phyloP scores from a whole-genome alignment of 345 rosid genomes.

The Populus davidiana region DNA sequence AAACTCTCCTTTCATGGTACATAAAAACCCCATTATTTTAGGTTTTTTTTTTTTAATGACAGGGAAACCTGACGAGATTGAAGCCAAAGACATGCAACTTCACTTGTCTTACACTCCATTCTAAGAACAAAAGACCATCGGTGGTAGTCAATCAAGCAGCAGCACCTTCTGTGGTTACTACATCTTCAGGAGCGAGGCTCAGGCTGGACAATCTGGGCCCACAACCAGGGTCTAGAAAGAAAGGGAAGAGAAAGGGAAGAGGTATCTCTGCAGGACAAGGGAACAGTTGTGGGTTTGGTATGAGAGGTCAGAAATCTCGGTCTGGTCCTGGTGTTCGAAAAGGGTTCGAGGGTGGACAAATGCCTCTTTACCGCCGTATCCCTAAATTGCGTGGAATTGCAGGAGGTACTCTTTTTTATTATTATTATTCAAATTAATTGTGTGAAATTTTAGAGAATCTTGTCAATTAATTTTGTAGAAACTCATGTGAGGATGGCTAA shows the following conservation, averaged over 20 bases:
- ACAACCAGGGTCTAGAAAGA: constrained; percentile 90
- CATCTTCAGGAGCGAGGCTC: constrained; percentile 38
- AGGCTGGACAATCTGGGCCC: constrained; percentile 82
- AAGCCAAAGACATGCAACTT: constrained; percentile 1
- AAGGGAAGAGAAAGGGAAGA: constrained; percentile 84
- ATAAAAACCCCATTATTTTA: background rate
- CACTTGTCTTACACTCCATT: background rate
- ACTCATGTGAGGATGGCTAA: too few species aligned
- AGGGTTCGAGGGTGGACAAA: constrained; percentile 97
- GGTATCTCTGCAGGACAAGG: constrained; percentile 92
- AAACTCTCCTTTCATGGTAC: background rate
- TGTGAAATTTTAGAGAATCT: too few species aligned
- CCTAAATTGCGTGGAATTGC: constrained; percentile 94
- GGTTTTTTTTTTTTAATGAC: background rate
- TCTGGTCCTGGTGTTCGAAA: constrained; percentile 84
- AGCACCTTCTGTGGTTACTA: constrained; percentile 1
- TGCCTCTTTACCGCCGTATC: constrained; percentile 84
- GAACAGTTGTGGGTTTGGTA: constrained; percentile 86
- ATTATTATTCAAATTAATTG: too few species aligned
- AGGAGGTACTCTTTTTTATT: constrained; percentile 51
- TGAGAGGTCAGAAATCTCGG: constrained; percentile 98
- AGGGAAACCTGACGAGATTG: constrained; percentile 4
- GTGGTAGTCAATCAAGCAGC: constrained; percentile 38
- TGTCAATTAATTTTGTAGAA: too few species aligned
- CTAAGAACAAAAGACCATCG: constrained; percentile 9